Conservation (phyloP, 2,329 filamentous ascomycete genomes). For the Ophiostoma pallidulum region DNA sequence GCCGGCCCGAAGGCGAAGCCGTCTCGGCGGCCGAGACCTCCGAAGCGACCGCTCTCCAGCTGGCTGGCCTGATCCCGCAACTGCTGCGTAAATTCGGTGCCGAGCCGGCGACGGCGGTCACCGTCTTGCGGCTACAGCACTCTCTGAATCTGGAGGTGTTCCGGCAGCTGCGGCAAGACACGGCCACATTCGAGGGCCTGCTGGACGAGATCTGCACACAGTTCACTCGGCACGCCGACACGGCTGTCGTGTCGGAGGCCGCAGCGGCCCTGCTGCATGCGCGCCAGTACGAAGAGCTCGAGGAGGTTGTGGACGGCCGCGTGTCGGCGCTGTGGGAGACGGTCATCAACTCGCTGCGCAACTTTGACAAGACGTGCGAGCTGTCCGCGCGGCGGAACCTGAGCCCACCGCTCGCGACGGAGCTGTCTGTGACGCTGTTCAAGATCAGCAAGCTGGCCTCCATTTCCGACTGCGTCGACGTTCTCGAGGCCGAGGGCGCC, state of each 20-base stretch:
- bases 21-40: constrained; percentile 47
- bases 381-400: constrained; percentile 64
- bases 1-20: constrained; percentile 42
- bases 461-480: constrained; percentile 66
- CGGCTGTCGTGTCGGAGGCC: constrained; percentile 74
- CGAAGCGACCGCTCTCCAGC: constrained; percentile 66
- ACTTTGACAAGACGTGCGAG: constrained; percentile 61
- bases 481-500: constrained; percentile 56
- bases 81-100: constrained; percentile 90
- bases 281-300: constrained; percentile 75
- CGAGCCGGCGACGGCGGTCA: constrained; percentile 74
- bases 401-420: constrained; percentile 52
- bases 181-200: constrained; percentile 67
- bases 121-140: constrained; percentile 77
- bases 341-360: constrained; percentile 60
- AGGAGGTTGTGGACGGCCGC: constrained; percentile 74
- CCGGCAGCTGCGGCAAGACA: constrained; percentile 78
- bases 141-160: constrained; percentile 81
- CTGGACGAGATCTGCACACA: constrained; percentile 90
- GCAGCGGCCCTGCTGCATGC: constrained; percentile 76
- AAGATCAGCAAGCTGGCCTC: constrained; percentile 74
- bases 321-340: constrained; percentile 81
- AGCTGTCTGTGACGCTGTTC: constrained; percentile 63
- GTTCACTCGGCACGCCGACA: constrained; percentile 85
- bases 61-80: constrained; percentile 71